phyloP scores from a whole-genome alignment of 345 rosid species.

The Camelina laxa region DNA sequence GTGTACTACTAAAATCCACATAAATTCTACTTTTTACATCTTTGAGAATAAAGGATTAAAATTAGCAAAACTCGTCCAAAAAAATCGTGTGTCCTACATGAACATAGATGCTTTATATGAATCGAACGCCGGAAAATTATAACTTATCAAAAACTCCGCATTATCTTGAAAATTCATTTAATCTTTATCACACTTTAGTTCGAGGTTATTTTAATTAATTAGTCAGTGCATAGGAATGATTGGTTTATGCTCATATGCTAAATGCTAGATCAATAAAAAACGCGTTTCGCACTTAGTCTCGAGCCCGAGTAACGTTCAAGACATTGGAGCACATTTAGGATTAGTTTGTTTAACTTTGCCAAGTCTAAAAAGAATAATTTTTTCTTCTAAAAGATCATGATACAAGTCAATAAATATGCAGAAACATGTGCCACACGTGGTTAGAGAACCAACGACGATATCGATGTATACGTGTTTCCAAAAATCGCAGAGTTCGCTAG shows the following conservation, averaged over 20 bases:
- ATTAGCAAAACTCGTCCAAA: slow-evolving; percentile 16
- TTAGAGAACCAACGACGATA: too few species aligned
- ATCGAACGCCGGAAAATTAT: slow-evolving; percentile 18
- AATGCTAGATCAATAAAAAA: too few species aligned
- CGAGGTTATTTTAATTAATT: not conserved
- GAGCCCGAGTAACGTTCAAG: not conserved
- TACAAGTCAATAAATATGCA: too few species aligned
- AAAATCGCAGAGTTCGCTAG: too few species aligned
- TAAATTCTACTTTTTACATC: slow-evolving; percentile 19
- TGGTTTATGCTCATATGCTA: too few species aligned
- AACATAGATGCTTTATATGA: slow-evolving; percentile 22
- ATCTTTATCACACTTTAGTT: not conserved
- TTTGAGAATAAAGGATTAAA: slow-evolving; percentile 8
- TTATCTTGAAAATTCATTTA: slow-evolving; percentile 4
- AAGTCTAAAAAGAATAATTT: too few species aligned
- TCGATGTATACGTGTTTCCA: too few species aligned
- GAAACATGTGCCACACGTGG: too few species aligned
- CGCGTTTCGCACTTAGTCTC: not conserved
- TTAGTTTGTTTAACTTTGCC: too few species aligned
- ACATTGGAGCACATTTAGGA: too few species aligned
- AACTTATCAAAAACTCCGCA: not conserved
- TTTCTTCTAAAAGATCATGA: too few species aligned
- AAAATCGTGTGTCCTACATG: slow-evolving; percentile 27
- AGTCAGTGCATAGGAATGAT: too few species aligned
- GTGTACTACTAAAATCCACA: slow-evolving; percentile 34